Base-by-base conservation (phyloP, 305 asterid species). In the Fraxinus baroniana region DNA sequence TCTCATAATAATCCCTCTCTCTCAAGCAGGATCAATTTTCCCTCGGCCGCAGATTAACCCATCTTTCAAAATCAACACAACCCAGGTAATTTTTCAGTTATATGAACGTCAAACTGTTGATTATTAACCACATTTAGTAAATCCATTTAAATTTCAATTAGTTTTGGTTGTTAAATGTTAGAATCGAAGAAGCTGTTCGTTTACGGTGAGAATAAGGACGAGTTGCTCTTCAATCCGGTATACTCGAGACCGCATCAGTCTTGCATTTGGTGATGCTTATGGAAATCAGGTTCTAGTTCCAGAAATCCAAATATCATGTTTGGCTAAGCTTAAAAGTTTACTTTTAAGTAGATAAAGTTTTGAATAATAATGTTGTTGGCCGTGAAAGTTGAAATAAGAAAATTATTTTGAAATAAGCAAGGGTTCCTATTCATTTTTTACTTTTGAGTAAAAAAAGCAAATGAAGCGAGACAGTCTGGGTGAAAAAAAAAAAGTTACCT, bases 211-310 rank as follows among this genome's bases (percentile, higher is more conserved):
- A 71, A 88, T 95, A 71, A 88, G 93, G 85, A 95, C 99, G 32
- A 95, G 99, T 80, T 95, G 99, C 87, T 88, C 83, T 8, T 95
- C 98, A 6, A 73, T 91, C 78, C 84, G 93, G 26, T 90, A 74
- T 85, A 95, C 99, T 0, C 89, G 94, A 20, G 99, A 95, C 78
- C 96, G 85, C 5, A 87, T 95, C 86, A 95, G 99, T 82, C 93
- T 95, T 52, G 74, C 97, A 81, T 95, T 95, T 77, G 99, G 99
- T 20, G 99, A 95, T 88, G 98, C 98, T 78, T 91, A 93, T 76
- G 99, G 99, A 18, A 94, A 92, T 89, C 99, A 95, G 99, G 99
- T 95, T 86, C 79, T 78, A 28, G 2, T 44, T 78, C 79, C 78
- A 78, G 36, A 66, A 66, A 26, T 3, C 20, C 74, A 22, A 62